A percentile compares a stretch with the other conserved stretches of the same genome.
These are phyloP conservation scores for Vaccinium darrowii DNA, from an alignment of 148 eudicot species.

Conservation along the genomic window DNA sequence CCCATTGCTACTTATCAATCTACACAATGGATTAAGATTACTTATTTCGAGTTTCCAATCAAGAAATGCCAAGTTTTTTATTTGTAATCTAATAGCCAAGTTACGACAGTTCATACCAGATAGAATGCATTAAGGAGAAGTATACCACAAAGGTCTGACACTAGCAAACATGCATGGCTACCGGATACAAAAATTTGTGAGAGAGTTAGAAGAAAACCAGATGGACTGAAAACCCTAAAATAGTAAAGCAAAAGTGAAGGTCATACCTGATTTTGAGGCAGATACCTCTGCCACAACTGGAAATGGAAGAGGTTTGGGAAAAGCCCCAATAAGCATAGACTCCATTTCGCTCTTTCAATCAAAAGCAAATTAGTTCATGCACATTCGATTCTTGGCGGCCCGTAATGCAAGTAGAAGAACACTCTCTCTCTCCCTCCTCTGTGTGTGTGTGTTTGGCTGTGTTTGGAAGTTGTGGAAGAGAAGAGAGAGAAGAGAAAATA, in stretches of 20 bases:
- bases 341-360: conserved; percentile 31
- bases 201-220: neutral
- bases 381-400: neutral
- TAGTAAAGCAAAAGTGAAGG: neutral
- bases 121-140: too few species aligned
- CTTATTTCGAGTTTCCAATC: neutral
- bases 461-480: too few species aligned
- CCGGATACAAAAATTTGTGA: conserved; percentile 3
- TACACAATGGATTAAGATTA: neutral
- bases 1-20: neutral
- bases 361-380: neutral
- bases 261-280: conserved; percentile 29
- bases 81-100: neutral
- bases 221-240: neutral
- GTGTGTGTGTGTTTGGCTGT: too few species aligned
- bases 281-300: conserved; percentile 24
- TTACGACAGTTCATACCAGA: conserved; percentile 1
- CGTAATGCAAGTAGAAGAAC: neutral
- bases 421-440: neutral
- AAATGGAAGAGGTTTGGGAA: conserved; percentile 33
- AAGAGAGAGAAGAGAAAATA: too few species aligned
- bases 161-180: neutral
- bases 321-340: conserved; percentile 41
- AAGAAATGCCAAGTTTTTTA: neutral
- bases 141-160: neutral